Base-by-base conservation (phyloP, 371 early-diverging fungal species). In the Mortierella sp. region DNA sequence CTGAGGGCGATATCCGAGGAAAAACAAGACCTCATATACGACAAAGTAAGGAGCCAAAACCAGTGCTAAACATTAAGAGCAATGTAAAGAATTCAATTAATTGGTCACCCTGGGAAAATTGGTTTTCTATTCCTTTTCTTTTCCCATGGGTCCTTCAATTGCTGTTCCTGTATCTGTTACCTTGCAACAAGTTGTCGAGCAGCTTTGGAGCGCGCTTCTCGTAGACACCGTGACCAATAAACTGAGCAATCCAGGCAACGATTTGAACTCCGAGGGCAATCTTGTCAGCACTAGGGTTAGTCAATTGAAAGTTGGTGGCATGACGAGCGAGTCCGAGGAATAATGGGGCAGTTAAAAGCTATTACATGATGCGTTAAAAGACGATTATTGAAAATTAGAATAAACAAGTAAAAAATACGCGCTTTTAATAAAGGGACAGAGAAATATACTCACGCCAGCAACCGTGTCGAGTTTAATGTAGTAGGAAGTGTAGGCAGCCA, bases 41-140 rank as follows among this genome's bases (percentile, higher is more conserved):
- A 98, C 97, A 85, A 98, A 98, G 83, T 97, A 94, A 22, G 96
- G 97, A 13, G 98, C 98, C 63, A 96, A 92, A 31, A 96, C 92
- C 31, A 97, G 62, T 3, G 98, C 97, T 89, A 72, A 0, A 80
- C 31, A 19, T 12, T 15, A 55, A 49, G 53, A 2, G 28, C 10
- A 53, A 51, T 28, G 13, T 28, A 40, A 43, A 66, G 57, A 60
- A 6, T 12, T 2, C 32, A 4, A 35, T 17, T 26, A n/a, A 19
- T 23, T 42, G 9, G 49, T 49, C 13, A 34, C n/a, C n/a, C n/a
- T n/a, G n/a, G n/a, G n/a, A 34, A 28, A 8, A 9, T 32, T 19
- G 9, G 34, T 17, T 15, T 57, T 32, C 34, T 29, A 3, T 9
- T 22, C 23, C 4, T 23, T 9, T 4, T 19, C 6, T 55, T 29